Conservation (phyloP, 257 asterid species). For the Jacaranda mimosifolia region DNA sequence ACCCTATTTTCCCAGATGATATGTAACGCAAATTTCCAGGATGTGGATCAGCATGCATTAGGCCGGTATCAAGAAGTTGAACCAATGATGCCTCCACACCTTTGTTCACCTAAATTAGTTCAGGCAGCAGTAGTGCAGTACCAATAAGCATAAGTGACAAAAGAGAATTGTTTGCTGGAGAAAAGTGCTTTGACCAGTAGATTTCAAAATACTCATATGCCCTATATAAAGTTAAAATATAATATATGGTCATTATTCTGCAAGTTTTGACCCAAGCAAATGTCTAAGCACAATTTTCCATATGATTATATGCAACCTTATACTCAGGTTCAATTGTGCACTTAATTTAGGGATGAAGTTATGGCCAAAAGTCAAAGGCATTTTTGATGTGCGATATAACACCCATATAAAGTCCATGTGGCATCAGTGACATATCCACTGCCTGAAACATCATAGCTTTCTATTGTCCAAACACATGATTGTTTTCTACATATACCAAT, state of each 20-base stretch:
- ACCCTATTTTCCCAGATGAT: constrained; percentile 88
- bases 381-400: background rate
- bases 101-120: constrained; percentile 72
- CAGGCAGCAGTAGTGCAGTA: constrained; percentile 35
- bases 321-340: background rate
- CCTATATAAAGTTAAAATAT: constrained; percentile 12
- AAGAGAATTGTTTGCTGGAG: constrained; percentile 16
- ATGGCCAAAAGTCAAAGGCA: background rate
- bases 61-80: constrained; percentile 97
- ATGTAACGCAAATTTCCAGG: constrained; percentile 90
- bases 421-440: too few relatives aligned
- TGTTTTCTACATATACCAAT: too few relatives aligned
- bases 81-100: constrained; percentile 93
- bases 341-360: background rate
- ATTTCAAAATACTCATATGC: background rate
- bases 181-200: constrained; percentile 20
- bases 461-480: too few relatives aligned
- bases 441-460: too few relatives aligned
- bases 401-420: too few relatives aligned
- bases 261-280: constrained; percentile 11
- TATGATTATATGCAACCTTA: background rate
- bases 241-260: background rate
- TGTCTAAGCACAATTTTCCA: background rate
- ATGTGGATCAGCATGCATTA: constrained; percentile 97
- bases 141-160: constrained; percentile 27